phyloP scores from a whole-genome alignment of 164 flowering plant genomes.

The Brasenia schreberi region DNA sequence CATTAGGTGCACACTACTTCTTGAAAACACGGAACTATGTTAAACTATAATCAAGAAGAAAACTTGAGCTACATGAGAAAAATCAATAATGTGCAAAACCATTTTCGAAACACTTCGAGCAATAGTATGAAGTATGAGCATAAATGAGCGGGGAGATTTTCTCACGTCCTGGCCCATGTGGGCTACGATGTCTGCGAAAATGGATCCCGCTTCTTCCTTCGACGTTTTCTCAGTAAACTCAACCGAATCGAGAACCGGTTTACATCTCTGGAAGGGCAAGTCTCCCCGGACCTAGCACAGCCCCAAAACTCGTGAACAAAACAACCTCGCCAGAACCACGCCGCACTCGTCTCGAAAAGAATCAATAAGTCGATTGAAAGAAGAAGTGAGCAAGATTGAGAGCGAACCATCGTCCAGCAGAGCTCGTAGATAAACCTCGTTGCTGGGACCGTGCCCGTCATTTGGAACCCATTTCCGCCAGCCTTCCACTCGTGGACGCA shows the following conservation, averaged over 20 bases:
- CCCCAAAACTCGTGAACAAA: not conserved
- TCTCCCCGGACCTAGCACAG: conserved; percentile 62
- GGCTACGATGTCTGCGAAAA: conserved; percentile 71
- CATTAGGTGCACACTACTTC: no score
- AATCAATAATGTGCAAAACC: no score
- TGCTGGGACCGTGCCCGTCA: conserved; percentile 41
- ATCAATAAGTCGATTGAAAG: not conserved
- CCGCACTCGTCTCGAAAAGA: not conserved
- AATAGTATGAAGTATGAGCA: no score
- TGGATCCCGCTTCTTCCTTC: conserved; percentile 43
- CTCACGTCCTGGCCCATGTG: conserved; percentile 96
- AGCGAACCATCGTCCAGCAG: conserved; percentile 51
- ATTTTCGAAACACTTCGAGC: no score
- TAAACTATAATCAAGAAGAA: no score
- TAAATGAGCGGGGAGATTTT: not conserved
- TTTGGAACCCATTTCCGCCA: conserved; percentile 34
- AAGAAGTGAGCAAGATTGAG: not conserved
- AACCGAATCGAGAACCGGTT: conserved; percentile 53
- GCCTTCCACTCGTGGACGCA: conserved; percentile 54
- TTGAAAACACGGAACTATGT: no score
- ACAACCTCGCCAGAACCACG: not conserved
- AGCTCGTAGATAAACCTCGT: conserved; percentile 88
- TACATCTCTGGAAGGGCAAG: conserved; percentile 73
- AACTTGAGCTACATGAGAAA: no score
- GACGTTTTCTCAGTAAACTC: conserved; percentile 43